phyloP scores from a whole-genome alignment of 2,329 filamentous ascomycete species.

The Geosmithia flava region DNA sequence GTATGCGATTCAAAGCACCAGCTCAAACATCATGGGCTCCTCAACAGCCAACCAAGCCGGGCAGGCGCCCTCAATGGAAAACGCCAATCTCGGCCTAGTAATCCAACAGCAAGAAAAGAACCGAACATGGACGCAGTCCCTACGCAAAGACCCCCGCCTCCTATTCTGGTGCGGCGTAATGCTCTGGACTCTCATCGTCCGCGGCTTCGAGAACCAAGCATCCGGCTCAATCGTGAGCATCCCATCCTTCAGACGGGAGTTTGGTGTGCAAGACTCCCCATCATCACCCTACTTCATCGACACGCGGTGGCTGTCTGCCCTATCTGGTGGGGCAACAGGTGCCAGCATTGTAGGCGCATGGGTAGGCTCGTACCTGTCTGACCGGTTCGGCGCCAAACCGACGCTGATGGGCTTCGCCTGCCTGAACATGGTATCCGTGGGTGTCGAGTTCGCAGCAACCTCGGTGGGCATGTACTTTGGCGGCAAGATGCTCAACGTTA shows the following conservation, averaged over 20 bases:
- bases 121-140: conserved; percentile 10
- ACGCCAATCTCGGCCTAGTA: conserved; percentile 7
- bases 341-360: conserved; percentile 12
- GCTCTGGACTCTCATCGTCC: conserved; percentile 16
- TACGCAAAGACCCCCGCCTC: conserved; percentile 14
- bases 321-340: conserved; percentile 10
- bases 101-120: conserved; percentile 16
- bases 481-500: conserved; percentile 16
- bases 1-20: too few species aligned
- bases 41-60: too few species aligned
- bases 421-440: conserved; percentile 14
- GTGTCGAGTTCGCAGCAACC: conserved; percentile 15
- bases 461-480: conserved; percentile 16
- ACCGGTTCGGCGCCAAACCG: conserved; percentile 12
- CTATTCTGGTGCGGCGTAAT: conserved; percentile 16
- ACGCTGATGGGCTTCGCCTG: conserved; percentile 7
- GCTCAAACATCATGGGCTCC: too few species aligned
- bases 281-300: conserved; percentile 4
- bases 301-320: conserved; percentile 5
- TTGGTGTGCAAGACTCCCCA: conserved; percentile 5
- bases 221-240: conserved; percentile 9
- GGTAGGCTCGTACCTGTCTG: conserved; percentile 11
- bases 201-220: conserved; percentile 13
- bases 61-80: background rate
- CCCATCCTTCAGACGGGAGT: conserved; percentile 8